Base-by-base conservation (phyloP, 176 grass and related monocot genomes). In the Phyllostachys edulis region DNA sequence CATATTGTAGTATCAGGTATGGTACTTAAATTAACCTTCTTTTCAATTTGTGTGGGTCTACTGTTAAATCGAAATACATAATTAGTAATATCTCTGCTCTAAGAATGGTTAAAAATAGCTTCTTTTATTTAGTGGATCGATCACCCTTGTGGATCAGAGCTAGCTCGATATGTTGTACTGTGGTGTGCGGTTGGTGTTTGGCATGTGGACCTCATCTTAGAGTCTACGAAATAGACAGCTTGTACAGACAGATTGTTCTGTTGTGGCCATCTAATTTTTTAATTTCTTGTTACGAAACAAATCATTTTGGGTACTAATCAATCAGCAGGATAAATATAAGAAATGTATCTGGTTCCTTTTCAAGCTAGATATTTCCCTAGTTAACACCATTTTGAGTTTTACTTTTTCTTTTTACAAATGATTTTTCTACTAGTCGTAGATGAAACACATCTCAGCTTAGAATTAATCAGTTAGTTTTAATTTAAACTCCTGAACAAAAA, bases 181-280 rank as follows among this genome's bases (percentile, higher is more conserved):
- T 46, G 85, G 3, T 87, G 85, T 87, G 79, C 85, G 79, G 85
- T 87, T 81, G 79, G 71, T 87, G 85, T 82, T 87, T 76, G 85
- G 85, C 85, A 87, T 82, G 79, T 82, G 85, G 85, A 16, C 21
- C 85, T 87, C 46, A 40, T 49, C 85, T 87, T 87, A 75, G 63
- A 69, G 79, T 10, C 71, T 76, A 87, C 78, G 85, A 87, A 82
- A 87, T 79, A 69, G 85, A 87, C 85, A 87, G 79, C 40, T 37
- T 76, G 85, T 67, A 75, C 78, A 59, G 49, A 75, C 59, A 86
- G 36, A 37, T 63, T 87, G 85, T 62, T 68, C 50, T 87, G 38
- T 42, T 36, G 17, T 29, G 84, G 21, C 75, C 68, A 86, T 66
- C 72, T 23, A 56, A 63, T 68, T 34, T 20, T 21, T 73, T 54